Evolutionary conservation across 371 early-diverging fungal species (phyloP).

Genomic region (Rhizopus stolonifer): DNA sequence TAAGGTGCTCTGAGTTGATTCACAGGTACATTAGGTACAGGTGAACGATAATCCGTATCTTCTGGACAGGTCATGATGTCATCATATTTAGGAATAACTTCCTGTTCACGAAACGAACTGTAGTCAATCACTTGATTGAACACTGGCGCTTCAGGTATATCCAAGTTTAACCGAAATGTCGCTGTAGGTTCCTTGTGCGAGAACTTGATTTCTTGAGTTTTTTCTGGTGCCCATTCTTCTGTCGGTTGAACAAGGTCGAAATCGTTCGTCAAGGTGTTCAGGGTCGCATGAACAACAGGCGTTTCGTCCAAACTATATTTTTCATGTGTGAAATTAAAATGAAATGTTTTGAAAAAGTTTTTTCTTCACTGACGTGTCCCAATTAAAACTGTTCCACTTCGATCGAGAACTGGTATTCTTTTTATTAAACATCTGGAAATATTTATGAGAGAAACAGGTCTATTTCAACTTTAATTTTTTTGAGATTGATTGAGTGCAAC

Average conservation of each 20-base stretch:
- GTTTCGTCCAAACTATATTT: slow-evolving; percentile 4
- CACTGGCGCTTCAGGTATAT: slow-evolving; percentile 25
- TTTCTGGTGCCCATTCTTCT: neutral
- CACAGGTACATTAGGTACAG: slow-evolving; percentile 49
- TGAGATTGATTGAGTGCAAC: neutral
- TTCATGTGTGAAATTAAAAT: neutral
- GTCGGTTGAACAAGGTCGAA: slow-evolving; percentile 17
- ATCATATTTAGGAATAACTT: slow-evolving; percentile 31
- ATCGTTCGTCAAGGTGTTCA: slow-evolving; percentile 19
- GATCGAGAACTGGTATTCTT: neutral
- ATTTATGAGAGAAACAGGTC: neutral
- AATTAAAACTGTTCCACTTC: slow-evolving; percentile 8
- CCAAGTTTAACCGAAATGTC: slow-evolving; percentile 27
- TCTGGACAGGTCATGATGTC: slow-evolving; percentile 19
- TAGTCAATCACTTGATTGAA: slow-evolving; percentile 32
- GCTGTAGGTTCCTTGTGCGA: slow-evolving; percentile 1
- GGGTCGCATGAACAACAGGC: slow-evolving; percentile 18
- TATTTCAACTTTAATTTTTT: neutral
- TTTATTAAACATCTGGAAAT: neutral
- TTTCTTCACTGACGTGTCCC: slow-evolving; percentile 15
- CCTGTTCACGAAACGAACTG: slow-evolving; percentile 21
- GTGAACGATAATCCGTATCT: slow-evolving; percentile 11
- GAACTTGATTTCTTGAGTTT: too few species aligned
- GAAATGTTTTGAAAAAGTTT: neutral
- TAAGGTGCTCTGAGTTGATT: slow-evolving; percentile 50